Conservation (phyloP, 2,329 filamentous ascomycete genomes). For the Basipetospora chlamydospora region DNA sequence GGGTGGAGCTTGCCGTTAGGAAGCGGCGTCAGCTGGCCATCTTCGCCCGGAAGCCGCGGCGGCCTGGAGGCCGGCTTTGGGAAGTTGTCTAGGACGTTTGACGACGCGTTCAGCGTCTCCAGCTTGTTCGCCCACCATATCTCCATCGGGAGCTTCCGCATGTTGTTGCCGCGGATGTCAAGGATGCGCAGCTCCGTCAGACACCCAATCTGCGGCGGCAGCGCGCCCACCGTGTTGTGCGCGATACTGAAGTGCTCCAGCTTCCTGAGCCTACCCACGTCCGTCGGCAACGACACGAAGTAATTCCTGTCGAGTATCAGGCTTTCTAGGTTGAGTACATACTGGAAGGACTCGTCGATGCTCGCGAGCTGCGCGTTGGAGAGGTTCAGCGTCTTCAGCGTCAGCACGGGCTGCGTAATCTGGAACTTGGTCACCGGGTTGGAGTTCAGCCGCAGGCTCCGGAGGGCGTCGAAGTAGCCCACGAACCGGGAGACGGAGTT, state of each 20-base stretch:
- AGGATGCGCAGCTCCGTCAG: conserved; percentile 71
- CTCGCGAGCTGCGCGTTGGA: conserved; percentile 84
- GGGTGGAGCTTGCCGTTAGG: conserved; percentile 30
- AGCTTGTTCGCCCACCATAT: conserved; percentile 91
- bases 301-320: conserved; percentile 90
- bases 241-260: conserved; percentile 90
- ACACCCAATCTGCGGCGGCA: conserved; percentile 80
- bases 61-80: conserved; percentile 69
- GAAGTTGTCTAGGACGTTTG: conserved; percentile 81
- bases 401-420: conserved; percentile 60
- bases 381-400: conserved; percentile 73
- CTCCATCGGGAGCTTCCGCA: conserved; percentile 75
- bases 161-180: conserved; percentile 86
- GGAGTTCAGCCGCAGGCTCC: conserved; percentile 78
- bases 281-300: conserved; percentile 74
- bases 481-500: conserved; percentile 84
- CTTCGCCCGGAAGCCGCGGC: conserved; percentile 43
- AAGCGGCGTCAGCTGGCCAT: conserved; percentile 18
- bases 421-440: conserved; percentile 94
- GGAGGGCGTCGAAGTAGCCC: conserved; percentile 72
- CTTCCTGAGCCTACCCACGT: conserved; percentile 69
- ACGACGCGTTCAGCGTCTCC: conserved; percentile 87
- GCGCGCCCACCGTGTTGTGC: conserved; percentile 71
- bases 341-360: conserved; percentile 77
- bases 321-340: conserved; percentile 75